Percentiles rank a stretch among this genome's conserved stretches.
Conservation (phyloP, 805 yeast genomes). For the Pichia deserticola region DNA sequence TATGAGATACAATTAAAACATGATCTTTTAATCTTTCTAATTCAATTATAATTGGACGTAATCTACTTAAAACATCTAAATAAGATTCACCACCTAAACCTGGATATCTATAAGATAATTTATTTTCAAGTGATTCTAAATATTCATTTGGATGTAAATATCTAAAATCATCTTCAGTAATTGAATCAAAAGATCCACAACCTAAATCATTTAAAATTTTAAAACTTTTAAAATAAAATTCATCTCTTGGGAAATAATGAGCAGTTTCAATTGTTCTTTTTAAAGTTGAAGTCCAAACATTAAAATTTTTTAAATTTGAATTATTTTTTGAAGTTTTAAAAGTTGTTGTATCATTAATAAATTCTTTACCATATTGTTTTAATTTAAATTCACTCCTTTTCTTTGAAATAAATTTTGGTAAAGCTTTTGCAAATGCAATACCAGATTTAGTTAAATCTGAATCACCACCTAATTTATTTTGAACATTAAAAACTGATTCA, state of each 20-base stretch:
- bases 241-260: slow-evolving; percentile 23
- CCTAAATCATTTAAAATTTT: slow-evolving; percentile 30
- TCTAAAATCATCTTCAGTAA: slow-evolving; percentile 26
- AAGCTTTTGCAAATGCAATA: slow-evolving; percentile 27
- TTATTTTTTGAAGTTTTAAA: slow-evolving; percentile 10
- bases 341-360: slow-evolving; percentile 23
- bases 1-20: slow-evolving; percentile 29
- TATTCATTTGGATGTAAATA: slow-evolving; percentile 22
- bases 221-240: slow-evolving; percentile 26
- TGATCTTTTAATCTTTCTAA: slow-evolving; percentile 30
- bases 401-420: slow-evolving; percentile 28
- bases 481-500: slow-evolving; percentile 24
- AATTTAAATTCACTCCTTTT: slow-evolving; percentile 31
- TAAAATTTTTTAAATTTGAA: slow-evolving; percentile 14
- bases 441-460: slow-evolving; percentile 25
- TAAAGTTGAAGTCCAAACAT: slow-evolving; percentile 30
- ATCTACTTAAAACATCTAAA: slow-evolving; percentile 29
- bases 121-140: slow-evolving; percentile 24
- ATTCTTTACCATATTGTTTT: slow-evolving; percentile 27
- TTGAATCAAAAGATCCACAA: slow-evolving; percentile 29
- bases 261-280: slow-evolving; percentile 29
- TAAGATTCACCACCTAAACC: slow-evolving; percentile 34
- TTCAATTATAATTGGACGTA: slow-evolving; percentile 31
- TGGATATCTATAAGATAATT: slow-evolving; percentile 28
- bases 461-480: slow-evolving; percentile 29